Evolutionary conservation across 1,284 basidiomycete genomes (phyloP).

Genomic region (Leccinum pachyderme): DNA sequence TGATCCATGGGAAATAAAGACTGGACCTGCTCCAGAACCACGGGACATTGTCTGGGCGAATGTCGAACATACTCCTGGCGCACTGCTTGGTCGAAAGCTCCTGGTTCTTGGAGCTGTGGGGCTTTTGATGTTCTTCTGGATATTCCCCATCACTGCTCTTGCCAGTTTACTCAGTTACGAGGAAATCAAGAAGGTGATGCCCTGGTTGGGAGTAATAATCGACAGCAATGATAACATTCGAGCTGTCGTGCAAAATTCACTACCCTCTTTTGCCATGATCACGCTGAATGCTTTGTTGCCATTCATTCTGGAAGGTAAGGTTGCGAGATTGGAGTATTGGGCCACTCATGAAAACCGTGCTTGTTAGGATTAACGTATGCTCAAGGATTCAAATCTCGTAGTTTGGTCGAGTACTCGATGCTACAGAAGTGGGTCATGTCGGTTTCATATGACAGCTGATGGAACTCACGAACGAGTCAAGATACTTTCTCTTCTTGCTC

Average conservation of each 20-base stretch:
- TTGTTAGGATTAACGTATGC: constrained; percentile 76
- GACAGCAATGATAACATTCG: constrained; percentile 77
- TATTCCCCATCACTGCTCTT: constrained; percentile 82
- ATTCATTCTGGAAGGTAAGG: constrained; percentile 82
- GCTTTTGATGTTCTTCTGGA: constrained; percentile 81
- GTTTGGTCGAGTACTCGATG: constrained; percentile 91
- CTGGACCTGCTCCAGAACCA: constrained; percentile 87
- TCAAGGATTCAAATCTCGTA: constrained; percentile 86
- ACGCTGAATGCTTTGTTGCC: constrained; percentile 87
- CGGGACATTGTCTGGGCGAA: constrained; percentile 95
- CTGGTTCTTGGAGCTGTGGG: constrained; percentile 69
- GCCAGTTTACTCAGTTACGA: constrained; percentile 86
- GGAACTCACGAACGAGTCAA: constrained; percentile 32
- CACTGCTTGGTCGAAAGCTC: constrained; percentile 62
- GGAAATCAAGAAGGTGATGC: constrained; percentile 87
- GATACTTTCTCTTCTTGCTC: constrained; percentile 93
- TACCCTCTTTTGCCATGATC: constrained; percentile 90
- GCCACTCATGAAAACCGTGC: background rate
- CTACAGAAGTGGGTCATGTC: constrained; percentile 74
- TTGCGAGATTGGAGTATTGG: background rate
- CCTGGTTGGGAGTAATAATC: constrained; percentile 80
- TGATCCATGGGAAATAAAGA: constrained; percentile 62
- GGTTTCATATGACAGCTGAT: background rate
- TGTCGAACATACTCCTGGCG: constrained; percentile 63
- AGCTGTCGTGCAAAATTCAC: constrained; percentile 89